Evolutionary conservation across 176 grass and related monocot genomes (phyloP), one percentile per base, ranked within the genome.

Genomic region (Tuctoria greenei): DNA sequence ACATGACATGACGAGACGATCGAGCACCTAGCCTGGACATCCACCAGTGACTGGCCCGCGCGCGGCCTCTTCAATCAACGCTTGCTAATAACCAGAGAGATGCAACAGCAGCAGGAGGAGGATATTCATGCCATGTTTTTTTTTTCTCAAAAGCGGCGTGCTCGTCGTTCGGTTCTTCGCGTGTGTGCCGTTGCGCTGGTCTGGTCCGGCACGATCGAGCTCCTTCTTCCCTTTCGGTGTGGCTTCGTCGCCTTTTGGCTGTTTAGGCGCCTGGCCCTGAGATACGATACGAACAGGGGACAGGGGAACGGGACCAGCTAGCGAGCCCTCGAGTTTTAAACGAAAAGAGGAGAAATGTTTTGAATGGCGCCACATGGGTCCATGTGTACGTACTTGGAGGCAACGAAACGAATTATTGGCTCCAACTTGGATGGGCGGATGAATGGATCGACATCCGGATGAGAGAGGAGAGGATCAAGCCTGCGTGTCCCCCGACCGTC

Each of bases 361-460:
- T 84, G 71, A 84, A 66, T 44, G n/a, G n/a, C n/a, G 47, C 71
- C 86, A 84, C 81, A 88, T 84, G 81, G 65, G 9, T 49, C 81
- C 81, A 84, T 75, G 81, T 76, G 86, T 84, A 81, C 77, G 86
- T 84, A 81, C 77, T 84, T 76, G 76, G 71, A 15, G 28, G 81
- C 14, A 13, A 71, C 5, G 71, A 47, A 13, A 71, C 5, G 71
- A 47, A 76, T 81, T 76, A 81, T 84, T 88, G 75, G 70, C 69
- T 83, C 75, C 85, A 7, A 1, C 79, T 54, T 66, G 79, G 72
- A 76, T 76, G 64, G 47, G n/a, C n/a, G n/a, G n/a, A n/a, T n/a
- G n/a, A n/a, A n/a, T 64, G 54, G 58, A 64, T 64, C 60, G 61
- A 51, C 44, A 49, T 42, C 16, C 17, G 72, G 72, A 81, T 77